Evolutionary conservation across 805 yeast genomes (phyloP).

Genomic region (Dipodascus geniculatus): DNA sequence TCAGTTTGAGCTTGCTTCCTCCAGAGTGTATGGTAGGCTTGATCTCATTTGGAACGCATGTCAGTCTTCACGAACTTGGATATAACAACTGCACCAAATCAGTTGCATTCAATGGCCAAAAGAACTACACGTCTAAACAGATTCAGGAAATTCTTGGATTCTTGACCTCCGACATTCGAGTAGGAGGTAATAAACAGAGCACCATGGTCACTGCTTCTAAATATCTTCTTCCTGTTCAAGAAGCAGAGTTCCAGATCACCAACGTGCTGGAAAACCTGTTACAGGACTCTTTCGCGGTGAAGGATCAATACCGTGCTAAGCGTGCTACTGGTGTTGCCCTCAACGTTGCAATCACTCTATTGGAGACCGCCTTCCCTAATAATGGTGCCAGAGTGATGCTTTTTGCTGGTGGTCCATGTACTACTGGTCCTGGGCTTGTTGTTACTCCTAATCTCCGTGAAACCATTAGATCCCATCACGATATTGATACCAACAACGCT

Average conservation of each 20-base stretch:
- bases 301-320: slow-evolving; percentile 50
- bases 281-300: slow-evolving; percentile 73
- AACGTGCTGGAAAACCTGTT: slow-evolving; percentile 58
- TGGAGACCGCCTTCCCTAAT: slow-evolving; percentile 63
- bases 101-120: slow-evolving; percentile 77
- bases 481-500: slow-evolving; percentile 77
- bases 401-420: slow-evolving; percentile 84
- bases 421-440: slow-evolving; percentile 77
- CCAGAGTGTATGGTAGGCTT: slow-evolving; percentile 82
- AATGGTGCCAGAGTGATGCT: slow-evolving; percentile 72
- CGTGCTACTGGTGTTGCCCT: slow-evolving; percentile 84
- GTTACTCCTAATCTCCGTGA: slow-evolving; percentile 78
- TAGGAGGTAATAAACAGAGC: slow-evolving; percentile 8
- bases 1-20: slow-evolving; percentile 70
- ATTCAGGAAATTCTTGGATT: slow-evolving; percentile 51
- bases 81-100: slow-evolving; percentile 55
- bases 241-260: slow-evolving; percentile 68
- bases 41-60: slow-evolving; percentile 83
- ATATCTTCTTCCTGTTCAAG: slow-evolving; percentile 55
- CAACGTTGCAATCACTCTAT: slow-evolving; percentile 61
- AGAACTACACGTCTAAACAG: slow-evolving; percentile 50
- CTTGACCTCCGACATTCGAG: slow-evolving; percentile 16
- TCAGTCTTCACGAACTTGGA: slow-evolving; percentile 74
- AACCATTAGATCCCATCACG: slow-evolving; percentile 88
- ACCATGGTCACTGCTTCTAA: slow-evolving; percentile 25